Evolutionary conservation across 768 basidiomycete genomes (phyloP).

Genomic region (Tubosaeta sp.): DNA sequence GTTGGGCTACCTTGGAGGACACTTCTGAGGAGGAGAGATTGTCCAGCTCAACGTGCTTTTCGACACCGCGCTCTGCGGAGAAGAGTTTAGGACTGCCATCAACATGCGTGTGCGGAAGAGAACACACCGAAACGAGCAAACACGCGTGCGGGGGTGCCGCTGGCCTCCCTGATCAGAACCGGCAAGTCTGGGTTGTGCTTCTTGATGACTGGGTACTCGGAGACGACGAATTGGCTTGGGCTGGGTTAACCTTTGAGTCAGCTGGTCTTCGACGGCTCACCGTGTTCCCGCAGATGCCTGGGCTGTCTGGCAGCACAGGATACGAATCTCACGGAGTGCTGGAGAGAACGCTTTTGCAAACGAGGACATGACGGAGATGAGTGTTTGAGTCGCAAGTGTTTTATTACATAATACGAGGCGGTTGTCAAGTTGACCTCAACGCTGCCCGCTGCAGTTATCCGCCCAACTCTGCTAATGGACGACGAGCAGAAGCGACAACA

Average conservation of each 20-base stretch:
- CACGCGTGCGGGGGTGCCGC: conserved; percentile 72
- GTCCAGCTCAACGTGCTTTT: conserved; percentile 78
- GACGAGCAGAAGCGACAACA: conserved; percentile 51
- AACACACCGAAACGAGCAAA: conserved; percentile 83
- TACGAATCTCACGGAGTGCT: conserved; percentile 72
- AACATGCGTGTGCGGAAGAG: conserved; percentile 6
- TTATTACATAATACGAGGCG: conserved; percentile 26
- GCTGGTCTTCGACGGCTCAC: conserved; percentile 37
- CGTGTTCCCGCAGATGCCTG: conserved; percentile 75
- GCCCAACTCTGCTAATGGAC: conserved; percentile 37
- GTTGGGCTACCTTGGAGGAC: conserved; percentile 60
- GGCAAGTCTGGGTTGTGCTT: conserved; percentile 85
- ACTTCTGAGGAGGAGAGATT: conserved; percentile 70
- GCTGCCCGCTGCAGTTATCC: conserved; percentile 14
- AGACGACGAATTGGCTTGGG: conserved; percentile 72
- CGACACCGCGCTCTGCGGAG: conserved; percentile 66
- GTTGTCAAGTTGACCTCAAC: conserved; percentile 14
- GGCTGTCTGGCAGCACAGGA: conserved; percentile 76
- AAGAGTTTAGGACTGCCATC: conserved; percentile 15
- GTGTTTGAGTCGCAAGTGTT: neutral
- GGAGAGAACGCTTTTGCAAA: conserved; percentile 75
- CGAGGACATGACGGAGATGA: conserved; percentile 45
- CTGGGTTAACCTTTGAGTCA: neutral
- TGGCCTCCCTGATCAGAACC: conserved; percentile 75
- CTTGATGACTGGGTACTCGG: conserved; percentile 72